A percentile compares a stretch with the other conserved stretches of the same genome.
phyloP scores from a whole-genome alignment of 257 asterid species.

The Thymus quinquecostatus region DNA sequence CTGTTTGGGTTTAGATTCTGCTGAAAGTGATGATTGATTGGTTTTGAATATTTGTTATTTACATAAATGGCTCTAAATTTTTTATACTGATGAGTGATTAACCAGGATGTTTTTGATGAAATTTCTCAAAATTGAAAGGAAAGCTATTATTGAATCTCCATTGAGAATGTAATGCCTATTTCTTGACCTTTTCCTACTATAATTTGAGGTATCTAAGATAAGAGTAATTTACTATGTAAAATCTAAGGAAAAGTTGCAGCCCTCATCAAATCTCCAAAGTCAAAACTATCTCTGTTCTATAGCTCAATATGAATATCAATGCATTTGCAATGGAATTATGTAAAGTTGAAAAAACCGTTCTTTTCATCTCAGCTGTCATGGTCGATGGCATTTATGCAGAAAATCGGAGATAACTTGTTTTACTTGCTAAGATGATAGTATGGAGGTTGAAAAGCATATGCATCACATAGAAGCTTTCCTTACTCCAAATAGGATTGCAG shows the following conservation, averaged over 20 bases:
- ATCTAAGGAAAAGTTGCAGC: not conserved
- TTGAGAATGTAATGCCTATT: not conserved
- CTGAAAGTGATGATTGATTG: not conserved
- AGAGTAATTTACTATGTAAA: not conserved
- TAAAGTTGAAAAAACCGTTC: not conserved
- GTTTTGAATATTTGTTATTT: not conserved
- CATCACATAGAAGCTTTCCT: not conserved
- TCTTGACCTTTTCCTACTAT: not conserved
- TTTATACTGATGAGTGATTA: not conserved
- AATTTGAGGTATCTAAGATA: not conserved
- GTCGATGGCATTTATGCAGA: not conserved
- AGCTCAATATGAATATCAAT: not conserved
- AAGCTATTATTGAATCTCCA: not conserved
- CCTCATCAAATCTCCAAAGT: not conserved
- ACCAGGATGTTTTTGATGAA: not conserved
- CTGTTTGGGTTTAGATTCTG: not conserved
- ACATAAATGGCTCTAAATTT: not conserved
- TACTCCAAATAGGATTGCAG: too few species aligned
- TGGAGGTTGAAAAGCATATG: not conserved
- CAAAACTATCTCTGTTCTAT: not conserved
- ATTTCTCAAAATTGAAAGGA: slow-evolving; percentile 1
- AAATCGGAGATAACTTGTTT: not conserved
- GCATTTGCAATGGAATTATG: not conserved
- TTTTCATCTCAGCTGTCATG: not conserved
- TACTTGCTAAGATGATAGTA: slow-evolving; percentile 2